Percentiles rank a stretch among this genome's conserved stretches.
These are phyloP conservation scores for Fusarium sp. DNA, from an alignment of 2,329 filamentous ascomycete species.

Conservation along the genomic window DNA sequence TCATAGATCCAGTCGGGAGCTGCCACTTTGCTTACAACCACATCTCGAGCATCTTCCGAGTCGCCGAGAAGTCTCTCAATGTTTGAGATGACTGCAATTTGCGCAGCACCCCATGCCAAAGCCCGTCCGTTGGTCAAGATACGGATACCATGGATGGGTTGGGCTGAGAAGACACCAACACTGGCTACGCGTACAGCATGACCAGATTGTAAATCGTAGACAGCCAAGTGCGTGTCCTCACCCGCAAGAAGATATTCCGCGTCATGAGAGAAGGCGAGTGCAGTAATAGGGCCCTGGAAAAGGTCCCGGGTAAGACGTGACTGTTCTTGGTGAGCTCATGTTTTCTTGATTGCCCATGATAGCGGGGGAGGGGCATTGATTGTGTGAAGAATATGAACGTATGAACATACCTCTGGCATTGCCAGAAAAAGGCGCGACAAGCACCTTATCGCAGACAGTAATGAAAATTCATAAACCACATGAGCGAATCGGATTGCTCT, in stretches of 20 bases:
- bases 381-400: slow-evolving; percentile 6
- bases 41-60: slow-evolving; percentile 25
- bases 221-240: slow-evolving; percentile 66
- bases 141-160: slow-evolving; percentile 78
- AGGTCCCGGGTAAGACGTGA: slow-evolving; percentile 48
- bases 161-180: slow-evolving; percentile 68
- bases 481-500: background rate
- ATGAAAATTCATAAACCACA: background rate
- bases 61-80: slow-evolving; percentile 44
- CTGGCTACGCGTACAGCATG: slow-evolving; percentile 50
- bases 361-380: slow-evolving; percentile 42
- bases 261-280: slow-evolving; percentile 61
- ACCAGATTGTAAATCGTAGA: slow-evolving; percentile 57
- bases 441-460: background rate
- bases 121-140: slow-evolving; percentile 51
- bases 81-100: slow-evolving; percentile 53
- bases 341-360: slow-evolving; percentile 15
- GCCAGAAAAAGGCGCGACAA: background rate
- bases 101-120: slow-evolving; percentile 76
- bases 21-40: slow-evolving; percentile 50
- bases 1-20: slow-evolving; percentile 83
- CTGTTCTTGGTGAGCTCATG: slow-evolving; percentile 23
- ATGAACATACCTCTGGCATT: slow-evolving; percentile 33
- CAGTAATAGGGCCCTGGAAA: slow-evolving; percentile 66
- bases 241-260: slow-evolving; percentile 62